Base-by-base conservation (phyloP, 1,284 basidiomycete species). In the Puccinia coronata region DNA sequence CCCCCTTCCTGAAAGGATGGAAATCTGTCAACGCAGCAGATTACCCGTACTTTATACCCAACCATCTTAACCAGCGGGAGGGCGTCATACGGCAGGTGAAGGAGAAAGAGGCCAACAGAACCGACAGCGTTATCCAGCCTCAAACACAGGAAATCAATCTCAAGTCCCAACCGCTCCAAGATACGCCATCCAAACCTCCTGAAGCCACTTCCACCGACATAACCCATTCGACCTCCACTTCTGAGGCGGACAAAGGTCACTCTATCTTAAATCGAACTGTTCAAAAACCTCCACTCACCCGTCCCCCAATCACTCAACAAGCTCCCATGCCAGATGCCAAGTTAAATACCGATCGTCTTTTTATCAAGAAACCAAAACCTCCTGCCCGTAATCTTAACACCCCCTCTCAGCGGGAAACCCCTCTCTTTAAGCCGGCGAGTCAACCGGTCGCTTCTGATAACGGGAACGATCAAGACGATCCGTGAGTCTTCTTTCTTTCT, bases 1-100 rank as follows among this genome's bases (percentile, higher is more conserved):
- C 65, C 20, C 65, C 65, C 20, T 69, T 69, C n/a, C 9, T 69
- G 25, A 69, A 69, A 8, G 65, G 65, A 43, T 69, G 65, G 65
- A 6, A 47, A 8, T 69, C 65, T 8, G 20, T 69, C 65, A 47
- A 43, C 43, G 14, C 59, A 2, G 34, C 31, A 43, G 43, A 69
- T 69, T 69, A 69, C 16, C 65, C 65, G 9, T 69, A 69, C 65
- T 28, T 14, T n/a, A 47, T 47, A 43, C 65, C 65, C 8, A 47
- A 11, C 31, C 59, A 8, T 43, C 39, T 14, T 36, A 28, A 65
- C 23, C 34, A 36, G 28, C 31, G n/a, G n/a, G n/a, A 65, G 31
- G 39, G 25, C 23, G 39, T n/a, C 8, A 57, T 57, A 9, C 8
- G 16, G 39, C 31, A 65, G 8, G 61, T 16, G 18, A 65, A 65